Percentiles rank a stretch among this genome's conserved stretches.
Evolutionary conservation across 2,329 filamentous ascomycete genomes (phyloP).

Genomic region (Trichoderma sp.): DNA sequence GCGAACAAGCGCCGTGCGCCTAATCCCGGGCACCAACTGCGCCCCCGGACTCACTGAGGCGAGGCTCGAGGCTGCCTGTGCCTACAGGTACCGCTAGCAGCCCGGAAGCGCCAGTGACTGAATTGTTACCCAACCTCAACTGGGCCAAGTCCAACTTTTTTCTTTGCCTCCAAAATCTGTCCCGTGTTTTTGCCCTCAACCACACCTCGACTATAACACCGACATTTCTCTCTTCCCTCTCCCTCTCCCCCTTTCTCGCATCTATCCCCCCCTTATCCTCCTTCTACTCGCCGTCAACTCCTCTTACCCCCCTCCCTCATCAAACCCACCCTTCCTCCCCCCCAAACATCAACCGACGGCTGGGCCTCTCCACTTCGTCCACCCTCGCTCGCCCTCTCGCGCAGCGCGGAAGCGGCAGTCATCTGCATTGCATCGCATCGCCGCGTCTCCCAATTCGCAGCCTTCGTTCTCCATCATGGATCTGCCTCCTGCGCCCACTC

Average conservation of each 20-base stretch:
- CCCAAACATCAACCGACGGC: neutral
- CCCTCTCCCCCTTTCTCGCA: neutral
- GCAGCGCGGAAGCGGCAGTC: slow-evolving; percentile 23
- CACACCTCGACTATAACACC: neutral
- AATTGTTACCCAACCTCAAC: slow-evolving; percentile 13
- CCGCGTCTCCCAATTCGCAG: slow-evolving; percentile 26
- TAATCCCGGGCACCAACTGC: neutral
- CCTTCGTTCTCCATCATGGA: slow-evolving; percentile 39
- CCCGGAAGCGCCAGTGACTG: slow-evolving; percentile 16
- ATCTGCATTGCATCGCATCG: slow-evolving; percentile 29
- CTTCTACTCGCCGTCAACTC: slow-evolving; percentile 7
- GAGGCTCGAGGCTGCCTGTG: too few species aligned
- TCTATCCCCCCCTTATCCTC: neutral
- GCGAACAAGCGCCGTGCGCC: neutral
- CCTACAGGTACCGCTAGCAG: neutral
- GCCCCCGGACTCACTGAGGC: too few species aligned
- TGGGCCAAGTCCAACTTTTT: slow-evolving; percentile 17
- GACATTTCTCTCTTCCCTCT: neutral
- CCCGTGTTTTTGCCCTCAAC: slow-evolving; percentile 1
- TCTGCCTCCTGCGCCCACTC: slow-evolving; percentile 56
- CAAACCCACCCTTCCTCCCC: neutral
- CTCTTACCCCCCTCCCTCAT: neutral
- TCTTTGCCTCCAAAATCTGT: neutral
- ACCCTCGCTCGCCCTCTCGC: slow-evolving; percentile 10
- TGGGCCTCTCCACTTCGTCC: slow-evolving; percentile 10